Evolutionary conservation across 2,329 filamentous ascomycete species (phyloP), one percentile per base, ranked within the genome.

Genomic region (Chaetomiaceae sp.): DNA sequence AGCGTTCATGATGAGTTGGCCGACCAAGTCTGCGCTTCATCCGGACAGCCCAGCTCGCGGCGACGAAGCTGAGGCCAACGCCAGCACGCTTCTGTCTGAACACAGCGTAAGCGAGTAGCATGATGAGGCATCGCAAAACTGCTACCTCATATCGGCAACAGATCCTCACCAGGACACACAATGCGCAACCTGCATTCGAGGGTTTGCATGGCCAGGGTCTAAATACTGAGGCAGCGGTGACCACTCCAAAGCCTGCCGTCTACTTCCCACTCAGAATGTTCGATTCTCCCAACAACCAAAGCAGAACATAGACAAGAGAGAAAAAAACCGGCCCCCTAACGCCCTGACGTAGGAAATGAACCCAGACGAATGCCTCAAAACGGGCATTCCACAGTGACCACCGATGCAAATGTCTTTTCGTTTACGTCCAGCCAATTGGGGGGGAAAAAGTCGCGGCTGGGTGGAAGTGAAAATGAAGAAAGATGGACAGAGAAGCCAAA

Each of bases 381-480:
- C 14, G 12, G 12, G 27, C 33, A 44, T 46, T 43, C 39, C 38
- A 48, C 32, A 19, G 41, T 44, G 43, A 42, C 55, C 53, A 46
- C 53, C 50, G 47, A 57, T 53, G 53, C 53, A 51, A 38, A 24
- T 49, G 49, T 49, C 36, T 48, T 48, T 49, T 52, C 42, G 43
- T 53, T 45, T 51, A 45, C 37, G n/a, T n/a, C n/a, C 42, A 44
- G 45, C 42, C 49, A 36, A 42, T 24, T 5, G 22, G 22, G 27
- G 42, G 22, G 36, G 24, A 27, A 48, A 39, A 6, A 26, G n/a
- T 33, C 47, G 35, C 36, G 33, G 35, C 41, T 38, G 22, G 36
- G 8, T n/a, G n/a, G n/a, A n/a, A n/a, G n/a, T n/a, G n/a, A n/a
- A n/a, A n/a, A n/a, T n/a, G n/a, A n/a, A 50, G 46, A 47, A 27